Evolutionary conservation across 2,329 filamentous ascomycete species (phyloP), one percentile per base, ranked within the genome.

Genomic region (Microcyclosporella mali): DNA sequence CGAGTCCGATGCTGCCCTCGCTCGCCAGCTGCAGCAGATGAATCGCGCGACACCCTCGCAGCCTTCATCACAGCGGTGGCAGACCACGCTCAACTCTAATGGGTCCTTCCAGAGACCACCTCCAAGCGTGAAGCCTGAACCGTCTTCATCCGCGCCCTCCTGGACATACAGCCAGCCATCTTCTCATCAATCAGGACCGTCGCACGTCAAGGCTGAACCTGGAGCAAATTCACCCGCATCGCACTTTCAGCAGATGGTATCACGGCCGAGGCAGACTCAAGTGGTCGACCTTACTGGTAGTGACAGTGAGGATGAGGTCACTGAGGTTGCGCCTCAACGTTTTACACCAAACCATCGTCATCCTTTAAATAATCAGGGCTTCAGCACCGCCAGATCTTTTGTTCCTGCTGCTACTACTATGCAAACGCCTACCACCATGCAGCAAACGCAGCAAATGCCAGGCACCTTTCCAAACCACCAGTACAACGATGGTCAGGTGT

Each of bases 221-320:
- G 34, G 32, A 17, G 30, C 30, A 11, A 12, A 25, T 14, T 40
- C 29, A n/a, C n/a, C n/a, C n/a, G n/a, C n/a, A n/a, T n/a, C n/a
- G n/a, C n/a, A n/a, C n/a, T n/a, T n/a, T 8, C 56, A 47, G 15
- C 44, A 50, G 31, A 34, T 51, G 15, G 37, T 42, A 16, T 43
- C 47, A 31, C 45, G 49, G 16, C 45, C 46, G 4, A 49, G 42
- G 8, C 45, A 45, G 14, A 31, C 42, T 18, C 33, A 47, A n/a
- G 42, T 61, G 9, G 52, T 63, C 10, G 61, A 63, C 35, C 56
- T 63, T 30, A 63, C 61, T 25, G 48, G 43, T 28, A 52, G 49
- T 40, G 60, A 59, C 42, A 55, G 55, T 40, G 60, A 60, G 10
- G 51, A 56, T 15, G 58, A 61, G 14, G 36, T 56, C 11, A 32